phyloP scores from a whole-genome alignment of 2,329 filamentous ascomycete genomes.

The Exophiala dermatitidis region DNA sequence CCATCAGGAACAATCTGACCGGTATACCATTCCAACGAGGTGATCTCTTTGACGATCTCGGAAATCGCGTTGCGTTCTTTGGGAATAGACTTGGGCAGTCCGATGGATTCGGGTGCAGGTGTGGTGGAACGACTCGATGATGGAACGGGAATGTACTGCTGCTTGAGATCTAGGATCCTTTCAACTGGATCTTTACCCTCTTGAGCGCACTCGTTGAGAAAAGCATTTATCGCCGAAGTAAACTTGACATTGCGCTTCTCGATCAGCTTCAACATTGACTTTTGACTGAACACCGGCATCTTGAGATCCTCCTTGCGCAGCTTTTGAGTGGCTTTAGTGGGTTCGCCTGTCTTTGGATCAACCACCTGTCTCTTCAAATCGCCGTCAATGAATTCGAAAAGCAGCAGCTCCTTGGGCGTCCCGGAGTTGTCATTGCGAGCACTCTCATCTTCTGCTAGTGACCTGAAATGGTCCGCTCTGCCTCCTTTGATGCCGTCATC shows the following conservation, averaged over 20 bases:
- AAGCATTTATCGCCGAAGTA: constrained; percentile 64
- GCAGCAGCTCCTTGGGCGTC: constrained; percentile 59
- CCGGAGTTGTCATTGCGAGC: constrained; percentile 34
- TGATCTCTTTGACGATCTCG: constrained; percentile 79
- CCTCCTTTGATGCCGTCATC: constrained; percentile 59
- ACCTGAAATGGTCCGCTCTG: constrained; percentile 46
- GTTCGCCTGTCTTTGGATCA: constrained; percentile 65
- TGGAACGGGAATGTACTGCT: constrained; percentile 56
- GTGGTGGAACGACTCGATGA: constrained; percentile 37
- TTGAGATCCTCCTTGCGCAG: constrained; percentile 72
- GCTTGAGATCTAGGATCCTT: constrained; percentile 53
- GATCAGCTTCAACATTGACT: constrained; percentile 82
- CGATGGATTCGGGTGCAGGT: constrained; percentile 35
- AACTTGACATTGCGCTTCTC: constrained; percentile 86
- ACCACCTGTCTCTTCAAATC: constrained; percentile 76
- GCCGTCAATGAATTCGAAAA: constrained; percentile 89
- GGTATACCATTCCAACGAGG: constrained; percentile 76
- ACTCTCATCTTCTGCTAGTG: constrained; percentile 33
- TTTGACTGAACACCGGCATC: constrained; percentile 88
- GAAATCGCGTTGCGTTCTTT: constrained; percentile 70
- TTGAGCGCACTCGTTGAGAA: constrained; percentile 65
- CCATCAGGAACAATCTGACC: constrained; percentile 90
- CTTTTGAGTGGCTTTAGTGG: constrained; percentile 59
- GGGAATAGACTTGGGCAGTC: constrained; percentile 62
- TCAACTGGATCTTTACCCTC: constrained; percentile 60